Base-by-base conservation (phyloP, 2,329 filamentous ascomycete species). In the Claviceps cyperi region DNA sequence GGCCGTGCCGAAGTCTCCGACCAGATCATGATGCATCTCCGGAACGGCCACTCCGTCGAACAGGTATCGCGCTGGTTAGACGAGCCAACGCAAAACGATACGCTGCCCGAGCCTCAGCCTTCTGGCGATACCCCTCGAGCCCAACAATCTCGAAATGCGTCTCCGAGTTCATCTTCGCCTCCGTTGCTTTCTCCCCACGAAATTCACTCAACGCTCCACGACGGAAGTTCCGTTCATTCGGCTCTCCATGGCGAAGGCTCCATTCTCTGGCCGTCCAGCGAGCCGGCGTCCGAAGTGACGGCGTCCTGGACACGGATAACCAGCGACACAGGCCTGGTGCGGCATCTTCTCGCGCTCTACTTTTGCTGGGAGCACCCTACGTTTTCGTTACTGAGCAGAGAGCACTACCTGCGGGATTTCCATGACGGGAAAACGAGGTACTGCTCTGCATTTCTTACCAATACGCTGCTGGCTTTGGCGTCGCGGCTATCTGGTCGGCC, bases 331-430 rank as follows among this genome's bases (percentile, higher is more conserved):
- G 64, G 60, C 8, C 71, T 85, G 24, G 76, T 85, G 1, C 71
- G 80, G 53, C 79, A 81, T 56, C 67, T 85, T 11, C 65, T 85
- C 47, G 71, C 75, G 0, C 67, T 85, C 28, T 86, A 85, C 64
- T 85, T 86, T 56, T 83, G 80, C 66, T 87, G 83, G 76, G 78
- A 83, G 54, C 85, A 88, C 60, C 81, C 83, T 3, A 86, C 82
- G 15, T 86, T 86, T 64, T 77, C 81, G 4, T 78, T 83, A 3
- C 73, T 88, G 46, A 83, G 80, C 59, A 81, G 83, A 59, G 80
- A 85, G 56, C 77, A 81, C 58, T 86, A 86, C 57, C 67, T 83
- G 51, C 71, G 72, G 48, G 82, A 86, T 60, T 84, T 84, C 58
- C 66, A 70, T 32, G 69, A 72, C 13, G 80, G 80, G 1, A 68